A percentile compares a stretch with the other conserved stretches of the same genome.
Conservation (phyloP, 164 flowering plant species). For the Macadamia tetraphylla region DNA sequence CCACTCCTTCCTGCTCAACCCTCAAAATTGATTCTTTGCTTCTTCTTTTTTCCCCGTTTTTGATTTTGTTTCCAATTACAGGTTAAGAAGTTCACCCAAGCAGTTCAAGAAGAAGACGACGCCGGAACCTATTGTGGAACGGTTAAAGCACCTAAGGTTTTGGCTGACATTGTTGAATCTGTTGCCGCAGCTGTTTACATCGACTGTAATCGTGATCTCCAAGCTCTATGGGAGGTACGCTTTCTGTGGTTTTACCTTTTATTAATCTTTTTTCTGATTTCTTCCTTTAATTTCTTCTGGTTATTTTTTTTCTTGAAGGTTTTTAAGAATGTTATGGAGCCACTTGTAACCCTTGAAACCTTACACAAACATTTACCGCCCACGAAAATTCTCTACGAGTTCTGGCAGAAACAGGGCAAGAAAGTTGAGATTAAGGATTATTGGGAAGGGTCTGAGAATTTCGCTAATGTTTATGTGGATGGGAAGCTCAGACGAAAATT, state of each 20-base stretch:
- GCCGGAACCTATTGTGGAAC: conserved; percentile 38
- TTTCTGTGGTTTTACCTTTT: too few species aligned
- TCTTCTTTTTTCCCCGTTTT: too few species aligned
- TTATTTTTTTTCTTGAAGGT: conserved; percentile 21
- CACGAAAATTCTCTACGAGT: conserved; percentile 41
- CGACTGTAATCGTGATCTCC: conserved; percentile 49
- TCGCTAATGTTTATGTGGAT: conserved; percentile 45
- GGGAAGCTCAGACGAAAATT: conserved; percentile 46
- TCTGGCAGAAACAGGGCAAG: conserved; percentile 61
- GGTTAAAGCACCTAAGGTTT: conserved; percentile 77
- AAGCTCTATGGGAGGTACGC: conserved; percentile 54
- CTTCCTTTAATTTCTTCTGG: background rate
- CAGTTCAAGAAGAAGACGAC: conserved; percentile 44
- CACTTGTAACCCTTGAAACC: too few species aligned
- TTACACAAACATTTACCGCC: conserved; percentile 51
- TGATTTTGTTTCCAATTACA: conserved; percentile 10
- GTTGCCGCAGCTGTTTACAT: conserved; percentile 75
- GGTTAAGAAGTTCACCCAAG: conserved; percentile 55
- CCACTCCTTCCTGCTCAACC: too few species aligned
- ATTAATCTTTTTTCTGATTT: background rate
- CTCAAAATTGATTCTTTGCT: too few species aligned
- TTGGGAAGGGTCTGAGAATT: conserved; percentile 28
- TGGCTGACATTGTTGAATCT: conserved; percentile 84
- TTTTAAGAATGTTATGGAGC: conserved; percentile 49
- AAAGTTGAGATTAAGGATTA: conserved; percentile 34